Evolutionary conservation across 192 early-diverging fungal genomes (phyloP), one percentile per base, ranked within the genome.

Genomic region (Spizellomyces punctatus): DNA sequence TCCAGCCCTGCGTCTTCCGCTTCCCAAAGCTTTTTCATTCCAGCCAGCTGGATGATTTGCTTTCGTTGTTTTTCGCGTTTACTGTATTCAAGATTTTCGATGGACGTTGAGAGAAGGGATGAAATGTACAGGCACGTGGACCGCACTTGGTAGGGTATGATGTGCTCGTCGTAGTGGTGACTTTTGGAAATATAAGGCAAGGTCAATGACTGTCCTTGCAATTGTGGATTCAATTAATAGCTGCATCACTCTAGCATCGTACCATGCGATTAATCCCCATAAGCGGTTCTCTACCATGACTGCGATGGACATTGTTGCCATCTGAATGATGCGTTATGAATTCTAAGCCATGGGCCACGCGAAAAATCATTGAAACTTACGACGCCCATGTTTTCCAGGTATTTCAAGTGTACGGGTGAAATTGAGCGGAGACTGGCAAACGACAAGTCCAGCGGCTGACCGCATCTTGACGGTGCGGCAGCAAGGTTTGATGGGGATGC

Each of bases 311-410:
- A 54, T 54, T 12, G 50, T 54, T 36, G 27, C 27, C 27, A 36
- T 36, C 27, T 36, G 27, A 36, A 36, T 36, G 27, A 36, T 36
- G 3, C 27, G 27, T 36, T 36, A 36, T 36, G 27, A 36, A 36
- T 36, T 36, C 1, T 36, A 36, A 36, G 3, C 27, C 59, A 12
- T 61, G 59, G 21, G 14, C 10, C 2, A 21, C 14, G 21, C 42
- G 21, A 36, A 12, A 12, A 12, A 12, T 10, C 14, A 61, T 12
- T 61, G 14, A 36, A 2, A 12, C 45, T 46, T 14, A 64, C 63
- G 27, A 64, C 63, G n/a, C 45, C 45, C 63, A 64, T 64, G 44
- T 64, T 64, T 36, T 22, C 63, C 36, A 64, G 44, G 45, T 64
- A 64, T 16, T 64, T 64, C 12, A 21, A 21, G 63, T 64, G 63